Percentiles rank a stretch among this genome's conserved stretches.
Conservation (phyloP, 2,329 filamentous ascomycete species). For the Fusarium denticulatum region DNA sequence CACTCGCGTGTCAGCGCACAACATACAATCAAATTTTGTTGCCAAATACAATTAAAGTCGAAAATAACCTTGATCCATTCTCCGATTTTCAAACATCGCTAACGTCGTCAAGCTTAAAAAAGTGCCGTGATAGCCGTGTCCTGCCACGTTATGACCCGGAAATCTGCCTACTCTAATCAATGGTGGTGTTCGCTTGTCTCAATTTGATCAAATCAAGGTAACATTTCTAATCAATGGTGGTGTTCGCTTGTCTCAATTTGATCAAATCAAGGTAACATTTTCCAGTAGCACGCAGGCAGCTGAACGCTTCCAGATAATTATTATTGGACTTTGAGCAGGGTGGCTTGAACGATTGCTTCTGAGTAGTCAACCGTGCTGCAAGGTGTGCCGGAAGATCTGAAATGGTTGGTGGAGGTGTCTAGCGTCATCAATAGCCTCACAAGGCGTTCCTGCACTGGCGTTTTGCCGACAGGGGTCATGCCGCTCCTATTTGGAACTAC, state of each 20-base stretch:
- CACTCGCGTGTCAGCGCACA: no score
- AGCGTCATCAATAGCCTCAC: not conserved
- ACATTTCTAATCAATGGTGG: not conserved
- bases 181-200: not conserved
- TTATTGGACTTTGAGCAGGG: not conserved
- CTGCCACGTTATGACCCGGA: fast-evolving
- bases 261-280: not conserved
- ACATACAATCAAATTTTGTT: not conserved
- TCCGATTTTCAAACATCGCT: not conserved
- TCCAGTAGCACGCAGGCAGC: fast-evolving
- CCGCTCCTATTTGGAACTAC: not conserved
- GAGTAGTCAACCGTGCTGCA: not conserved
- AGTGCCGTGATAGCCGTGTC: not conserved
- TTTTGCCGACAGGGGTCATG: not conserved
- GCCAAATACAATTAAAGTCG: not conserved
- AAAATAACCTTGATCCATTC: not conserved
- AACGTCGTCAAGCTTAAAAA: not conserved
- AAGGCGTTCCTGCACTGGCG: not conserved
- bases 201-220: fast-evolving
- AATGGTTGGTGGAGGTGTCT: not conserved
- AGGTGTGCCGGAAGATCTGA: fast-evolving
- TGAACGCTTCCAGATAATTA: fast-evolving
- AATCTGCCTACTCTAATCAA: not conserved
- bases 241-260: not conserved
- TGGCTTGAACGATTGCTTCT: not conserved